Base-by-base conservation (phyloP, 2,329 filamentous ascomycete species). In the Teratosphaeria gauchensis region DNA sequence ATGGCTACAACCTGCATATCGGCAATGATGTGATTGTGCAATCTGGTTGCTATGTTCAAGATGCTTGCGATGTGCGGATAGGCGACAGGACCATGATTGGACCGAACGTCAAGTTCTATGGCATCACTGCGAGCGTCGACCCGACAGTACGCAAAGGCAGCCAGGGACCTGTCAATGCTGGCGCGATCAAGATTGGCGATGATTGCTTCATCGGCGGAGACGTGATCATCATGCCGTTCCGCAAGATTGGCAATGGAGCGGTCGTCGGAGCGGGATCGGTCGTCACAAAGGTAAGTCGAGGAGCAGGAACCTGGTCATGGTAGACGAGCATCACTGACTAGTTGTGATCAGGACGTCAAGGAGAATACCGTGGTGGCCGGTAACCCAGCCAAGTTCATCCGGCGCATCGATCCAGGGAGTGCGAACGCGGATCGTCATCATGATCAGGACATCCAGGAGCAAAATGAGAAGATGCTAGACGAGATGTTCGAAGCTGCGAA, bases 1-100 rank as follows among this genome's bases (percentile, higher is more conserved):
- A 96, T 69, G 94, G 94, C 0, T 97, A 96, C 76, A 97, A 99
- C 72, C 88, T 97, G 66, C 82, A 83, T 54, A 88, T 99, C 64
- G 92, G 89, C 12, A 87, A 92, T 65, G 86, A 94, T 63, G 90
- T 95, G 2, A 83, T 86, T 58, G 88, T 99, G 64, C 89, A 88
- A 19, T 83, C 89, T 58, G 88, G 90, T 68, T 96, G 92, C 73
- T 86, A 85, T 30, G 87, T 97, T 69, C 84, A 92, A 58, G 94
- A 99, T 71, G 86, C 91, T n/a, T 88, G 86, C 70, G 81, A 86
- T 63, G 88, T 97, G 61, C 84, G 79, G 53, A 91, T 97, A 67
- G 92, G 92, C 2, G 84, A 89, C 61, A 84, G 89, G 59, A 85
- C 84, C 56, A 82, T 76, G 56, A 74, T 83, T 63, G 90, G 90